Evolutionary conservation across 495 filamentous ascomycete genomes (phyloP).

Genomic region (Amniculicola lignicola): DNA sequence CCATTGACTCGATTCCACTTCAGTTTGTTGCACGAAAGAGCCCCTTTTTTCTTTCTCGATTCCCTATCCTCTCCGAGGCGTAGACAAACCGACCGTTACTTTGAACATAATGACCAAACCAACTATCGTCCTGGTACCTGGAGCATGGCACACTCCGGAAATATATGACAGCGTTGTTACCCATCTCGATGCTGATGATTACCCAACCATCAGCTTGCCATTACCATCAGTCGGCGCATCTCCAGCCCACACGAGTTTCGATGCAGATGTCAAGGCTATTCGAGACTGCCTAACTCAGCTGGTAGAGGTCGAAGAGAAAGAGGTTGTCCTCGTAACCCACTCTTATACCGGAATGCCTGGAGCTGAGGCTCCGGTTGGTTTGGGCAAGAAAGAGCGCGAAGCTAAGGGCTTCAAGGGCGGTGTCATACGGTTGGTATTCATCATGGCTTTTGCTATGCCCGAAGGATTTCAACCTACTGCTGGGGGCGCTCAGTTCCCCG

Average conservation of each 20-base stretch:
- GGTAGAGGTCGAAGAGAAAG: constrained; percentile 30
- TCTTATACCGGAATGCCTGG: constrained; percentile 45
- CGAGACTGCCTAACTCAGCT: constrained; percentile 32
- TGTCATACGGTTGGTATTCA: constrained; percentile 35
- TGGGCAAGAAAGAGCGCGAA: constrained; percentile 40
- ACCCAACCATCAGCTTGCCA: constrained; percentile 41
- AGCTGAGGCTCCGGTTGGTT: constrained; percentile 44
- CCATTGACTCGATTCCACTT: too few species aligned
- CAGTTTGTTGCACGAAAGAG: too few species aligned
- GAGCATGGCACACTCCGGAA: constrained; percentile 47
- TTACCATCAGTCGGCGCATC: constrained; percentile 47
- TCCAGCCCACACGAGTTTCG: constrained; percentile 35
- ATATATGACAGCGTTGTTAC: constrained; percentile 41
- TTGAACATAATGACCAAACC: constrained; percentile 19
- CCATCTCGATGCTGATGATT: constrained; percentile 40
- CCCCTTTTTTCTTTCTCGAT: too few species aligned
- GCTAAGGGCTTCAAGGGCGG: constrained; percentile 41
- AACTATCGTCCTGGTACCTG: constrained; percentile 47
- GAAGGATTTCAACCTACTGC: constrained; percentile 18
- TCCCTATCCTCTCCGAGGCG: too few species aligned
- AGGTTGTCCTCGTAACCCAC: constrained; percentile 48
- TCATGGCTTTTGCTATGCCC: constrained; percentile 16
- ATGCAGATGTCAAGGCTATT: constrained; percentile 38
- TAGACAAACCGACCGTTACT: too few species aligned
- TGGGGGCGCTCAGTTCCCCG: not conserved